Percentiles rank a stretch among this genome's conserved stretches.
Evolutionary conservation across 1,284 basidiomycete species (phyloP).

Genomic region (Ceratobasidium theobromae): DNA sequence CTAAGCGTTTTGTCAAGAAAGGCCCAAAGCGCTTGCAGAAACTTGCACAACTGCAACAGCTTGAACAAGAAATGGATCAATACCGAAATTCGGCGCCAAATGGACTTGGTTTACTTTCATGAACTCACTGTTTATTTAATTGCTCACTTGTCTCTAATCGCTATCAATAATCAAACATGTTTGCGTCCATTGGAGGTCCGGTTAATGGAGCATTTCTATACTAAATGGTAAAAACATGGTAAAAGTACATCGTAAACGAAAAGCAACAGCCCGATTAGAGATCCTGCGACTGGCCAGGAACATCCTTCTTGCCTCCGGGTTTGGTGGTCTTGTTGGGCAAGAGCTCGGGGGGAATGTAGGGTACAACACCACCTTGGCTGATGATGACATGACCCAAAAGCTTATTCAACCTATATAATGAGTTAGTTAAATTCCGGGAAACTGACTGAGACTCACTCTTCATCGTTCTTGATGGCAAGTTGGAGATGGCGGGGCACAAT

Average conservation of each 20-base stretch:
- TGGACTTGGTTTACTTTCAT: slow-evolving; percentile 2
- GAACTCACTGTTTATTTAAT: not conserved
- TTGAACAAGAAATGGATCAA: slow-evolving; percentile 27
- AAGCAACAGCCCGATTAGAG: slow-evolving; percentile 1
- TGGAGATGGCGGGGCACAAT: slow-evolving; percentile 72
- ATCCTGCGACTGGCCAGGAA: slow-evolving; percentile 26
- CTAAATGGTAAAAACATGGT: slow-evolving; percentile 27
- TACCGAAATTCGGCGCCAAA: slow-evolving; percentile 6
- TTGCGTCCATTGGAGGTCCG: not conserved
- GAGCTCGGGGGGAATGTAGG: slow-evolving; percentile 57
- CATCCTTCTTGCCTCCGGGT: slow-evolving; percentile 50
- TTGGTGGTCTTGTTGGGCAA: slow-evolving; percentile 44
- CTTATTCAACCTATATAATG: slow-evolving; percentile 59
- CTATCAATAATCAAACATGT: slow-evolving; percentile 10
- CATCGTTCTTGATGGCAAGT: slow-evolving; percentile 86
- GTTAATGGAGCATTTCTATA: slow-evolving; percentile 16
- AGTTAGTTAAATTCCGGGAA: slow-evolving; percentile 33
- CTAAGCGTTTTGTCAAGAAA: slow-evolving; percentile 24
- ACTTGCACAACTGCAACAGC: slow-evolving; percentile 13
- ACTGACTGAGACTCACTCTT: slow-evolving; percentile 57
- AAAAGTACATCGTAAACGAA: slow-evolving; percentile 20
- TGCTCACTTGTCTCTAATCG: not conserved
- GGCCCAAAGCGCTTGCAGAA: slow-evolving; percentile 26
- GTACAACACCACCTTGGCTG: slow-evolving; percentile 89
- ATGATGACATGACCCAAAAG: slow-evolving; percentile 85